Conservation (phyloP, 1,139 yeast species). For the Sugiyamaella japonica region DNA sequence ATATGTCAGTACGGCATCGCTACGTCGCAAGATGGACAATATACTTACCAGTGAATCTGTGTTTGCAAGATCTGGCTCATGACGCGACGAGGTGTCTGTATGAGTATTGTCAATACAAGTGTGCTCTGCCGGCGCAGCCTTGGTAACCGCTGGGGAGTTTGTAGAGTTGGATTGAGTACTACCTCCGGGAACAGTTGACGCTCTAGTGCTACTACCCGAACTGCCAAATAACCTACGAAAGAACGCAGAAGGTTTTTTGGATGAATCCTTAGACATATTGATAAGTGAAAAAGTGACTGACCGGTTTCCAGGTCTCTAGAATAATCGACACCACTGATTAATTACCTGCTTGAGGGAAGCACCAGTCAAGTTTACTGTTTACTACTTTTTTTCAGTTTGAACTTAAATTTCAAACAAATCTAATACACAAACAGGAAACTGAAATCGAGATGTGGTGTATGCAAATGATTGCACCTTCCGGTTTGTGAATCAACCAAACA, state of each 20-base stretch:
- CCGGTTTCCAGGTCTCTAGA: neutral
- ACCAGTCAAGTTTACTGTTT: too few species aligned
- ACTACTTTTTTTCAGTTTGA: neutral
- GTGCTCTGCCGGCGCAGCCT: too few species aligned
- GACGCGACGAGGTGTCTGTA: neutral
- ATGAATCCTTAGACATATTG: slow-evolving; percentile 9
- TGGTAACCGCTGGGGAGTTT: neutral
- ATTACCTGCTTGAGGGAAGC: neutral
- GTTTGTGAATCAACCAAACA: neutral
- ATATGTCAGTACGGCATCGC: neutral
- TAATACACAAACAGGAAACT: neutral
- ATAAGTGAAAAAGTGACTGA: neutral
- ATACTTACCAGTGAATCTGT: neutral
- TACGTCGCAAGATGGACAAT: too few species aligned
- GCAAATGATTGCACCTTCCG: neutral
- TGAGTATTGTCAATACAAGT: neutral
- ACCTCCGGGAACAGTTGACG: too few species aligned
- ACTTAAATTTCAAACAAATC: neutral
- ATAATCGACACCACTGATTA: neutral
- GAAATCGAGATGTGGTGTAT: neutral
- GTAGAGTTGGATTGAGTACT: neutral
- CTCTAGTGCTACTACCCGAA: neutral
- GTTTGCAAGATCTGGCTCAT: neutral
- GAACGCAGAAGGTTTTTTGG: slow-evolving; percentile 15
- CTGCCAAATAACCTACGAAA: slow-evolving; percentile 16